phyloP scores from a whole-genome alignment of 331 rosid species.

The Pyracantha coccinea region DNA sequence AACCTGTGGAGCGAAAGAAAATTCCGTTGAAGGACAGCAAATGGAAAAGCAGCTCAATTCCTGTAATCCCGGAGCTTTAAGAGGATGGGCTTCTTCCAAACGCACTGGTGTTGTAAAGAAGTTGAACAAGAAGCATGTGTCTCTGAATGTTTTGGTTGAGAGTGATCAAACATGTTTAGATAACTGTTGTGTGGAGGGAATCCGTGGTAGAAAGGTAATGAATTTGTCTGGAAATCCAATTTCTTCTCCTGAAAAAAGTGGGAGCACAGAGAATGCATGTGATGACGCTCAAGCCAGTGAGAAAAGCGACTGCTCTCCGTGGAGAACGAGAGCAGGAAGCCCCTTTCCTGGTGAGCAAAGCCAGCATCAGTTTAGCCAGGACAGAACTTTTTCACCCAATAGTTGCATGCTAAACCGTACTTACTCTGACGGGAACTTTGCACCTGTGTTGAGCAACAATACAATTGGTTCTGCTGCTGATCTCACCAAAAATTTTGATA shows the following conservation, averaged over 20 bases:
- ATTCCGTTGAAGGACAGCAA: constrained; percentile 15
- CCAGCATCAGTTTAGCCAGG: constrained; percentile 14
- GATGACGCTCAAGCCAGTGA: constrained; percentile 21
- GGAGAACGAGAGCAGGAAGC: constrained; percentile 26
- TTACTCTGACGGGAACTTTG: constrained; percentile 2
- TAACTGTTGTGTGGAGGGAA: constrained; percentile 13
- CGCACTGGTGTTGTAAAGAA: constrained; percentile 37
- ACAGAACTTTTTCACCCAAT: constrained; percentile 8
- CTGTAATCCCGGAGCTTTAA: constrained; percentile 28
- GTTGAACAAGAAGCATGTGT: constrained; percentile 20
- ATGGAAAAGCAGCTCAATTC: constrained; percentile 27
- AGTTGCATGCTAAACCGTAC: constrained; percentile 11
- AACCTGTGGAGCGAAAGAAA: constrained; percentile 16
- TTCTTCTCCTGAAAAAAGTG: constrained; percentile 34
- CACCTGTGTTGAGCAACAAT: constrained; percentile 10
- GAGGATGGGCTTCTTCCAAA: constrained; percentile 47
- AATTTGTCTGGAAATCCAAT: constrained; percentile 13
- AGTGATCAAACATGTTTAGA: constrained; percentile 15
- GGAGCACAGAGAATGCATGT: constrained; percentile 10
- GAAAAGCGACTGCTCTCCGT: constrained; percentile 16
- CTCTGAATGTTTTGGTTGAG: constrained; percentile 14
- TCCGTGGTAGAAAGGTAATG: constrained; percentile 6
- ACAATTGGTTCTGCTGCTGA: constrained; percentile 6
- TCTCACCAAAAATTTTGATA: constrained; percentile 9
- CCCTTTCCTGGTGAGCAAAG: constrained; percentile 17